Base-by-base conservation (phyloP, 2,329 filamentous ascomycete genomes). In the Colletotrichum eremochloae region DNA sequence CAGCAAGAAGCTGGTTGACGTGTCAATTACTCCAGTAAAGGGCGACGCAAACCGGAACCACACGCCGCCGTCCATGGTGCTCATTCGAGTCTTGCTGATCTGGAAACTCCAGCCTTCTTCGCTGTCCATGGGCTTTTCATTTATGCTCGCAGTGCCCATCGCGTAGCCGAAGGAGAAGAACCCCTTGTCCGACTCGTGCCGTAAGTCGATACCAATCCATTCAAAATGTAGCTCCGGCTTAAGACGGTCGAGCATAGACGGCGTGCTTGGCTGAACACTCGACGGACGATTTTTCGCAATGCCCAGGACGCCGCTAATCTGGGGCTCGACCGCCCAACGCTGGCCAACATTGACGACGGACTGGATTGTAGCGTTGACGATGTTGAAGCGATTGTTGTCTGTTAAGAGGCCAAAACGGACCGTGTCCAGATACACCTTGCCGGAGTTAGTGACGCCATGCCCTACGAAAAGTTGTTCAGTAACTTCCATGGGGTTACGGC, bases 1-100 rank as follows among this genome's bases (percentile, higher is more conserved):
- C 62, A 93, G 87, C 78, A 94, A 83, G 65, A 94, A 83, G 1
- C 91, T 90, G 5, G 91, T 92, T 33, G 91, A 92, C 3, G 92
- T 94, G 80, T 94, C 92, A 38, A 89, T 85, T 67, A 92, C 91
- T 58, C 90, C 87, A 38, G 82, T 81, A 75, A 86, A 85, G 8
- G 52, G 63, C 24, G 76, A 76, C 56, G 82, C 76, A 68, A 83
- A 81, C 56, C 76, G 74, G 80, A 83, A 80, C 76, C 81, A 82
- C 52, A 78, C 68, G 38, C 75, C 73, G 46, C 78, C 77, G 7
- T 75, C 60, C 9, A 78, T 77, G 67, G 76, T 76, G 31, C 76
- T 80, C 40, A 83, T 74, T 44, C 81, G 78, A 71, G 84, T 80
- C 24, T 84, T 83, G 8, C 78, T 89, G 38, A 87, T 78, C 55